Evolutionary conservation across 192 early-diverging fungal species (phyloP), one percentile per base, ranked within the genome.

Genomic region (Coemansia sp.): DNA sequence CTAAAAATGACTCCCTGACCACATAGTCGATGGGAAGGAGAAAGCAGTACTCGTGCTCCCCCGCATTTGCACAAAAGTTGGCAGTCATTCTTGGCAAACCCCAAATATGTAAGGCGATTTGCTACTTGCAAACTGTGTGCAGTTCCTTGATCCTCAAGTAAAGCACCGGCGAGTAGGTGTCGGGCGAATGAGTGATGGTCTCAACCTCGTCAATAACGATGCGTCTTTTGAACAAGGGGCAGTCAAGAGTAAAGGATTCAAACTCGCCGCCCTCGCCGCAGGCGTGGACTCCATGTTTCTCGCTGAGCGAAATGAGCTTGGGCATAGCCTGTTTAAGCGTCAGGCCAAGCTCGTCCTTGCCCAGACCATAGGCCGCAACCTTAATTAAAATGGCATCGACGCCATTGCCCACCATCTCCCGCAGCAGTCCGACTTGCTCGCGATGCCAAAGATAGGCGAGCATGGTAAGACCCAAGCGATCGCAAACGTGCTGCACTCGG

Each of bases 181-280:
- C 93, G 32, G 94, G 89, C 1, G 90, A 92, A 71, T 97, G 94
- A 15, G 88, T 77, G 10, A 96, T 76, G 0, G 77, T 80, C 60
- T 94, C 87, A 0, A 84, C 82, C 58, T 94, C 89, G 32, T 93
- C 91, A 17, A 85, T 59, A 4, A 93, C 84, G 61, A 99, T 91
- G 9, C 92, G 85, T 56, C 87, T 90, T 46, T 89, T 90, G 68
- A 96, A 99, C 27, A 99, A 64, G 3, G 96, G 96, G 62, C 91
- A 95, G 65, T 99, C 95, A 38, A 97, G 69, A 0, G 94, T 94
- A 57, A 98, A 86, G 5, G 96, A 93, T 68, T 99, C 97, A 69
- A 92, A 99, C 80, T 99, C 97, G 27, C 97, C 97, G 59, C 97
- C 97, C 79, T 99, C 97, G 35, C 97, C 97, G 65, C 96, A 97